Evolutionary conservation across 306 rosid species (phyloP).

Genomic region (Fragaria nilgerrensis): DNA sequence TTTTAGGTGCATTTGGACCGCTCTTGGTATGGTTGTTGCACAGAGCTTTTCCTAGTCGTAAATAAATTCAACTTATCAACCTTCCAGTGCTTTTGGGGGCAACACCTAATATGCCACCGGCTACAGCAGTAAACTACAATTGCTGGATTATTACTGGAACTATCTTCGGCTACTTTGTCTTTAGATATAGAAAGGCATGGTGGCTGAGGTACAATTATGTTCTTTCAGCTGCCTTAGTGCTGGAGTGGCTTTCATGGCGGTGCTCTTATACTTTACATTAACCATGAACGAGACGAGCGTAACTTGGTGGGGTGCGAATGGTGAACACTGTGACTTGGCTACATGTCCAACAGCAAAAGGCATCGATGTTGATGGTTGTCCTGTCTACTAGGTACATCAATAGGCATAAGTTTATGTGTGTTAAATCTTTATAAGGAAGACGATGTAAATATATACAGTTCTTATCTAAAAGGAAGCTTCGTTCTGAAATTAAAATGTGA

Average conservation of each 20-base stretch:
- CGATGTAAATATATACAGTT: no score
- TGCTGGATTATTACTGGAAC: slow-evolving; percentile 33
- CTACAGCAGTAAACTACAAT: slow-evolving; percentile 32
- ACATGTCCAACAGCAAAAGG: slow-evolving; percentile 66
- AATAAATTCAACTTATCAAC: slow-evolving; percentile 32
- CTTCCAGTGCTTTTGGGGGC: slow-evolving; percentile 38
- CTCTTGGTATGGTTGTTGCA: slow-evolving; percentile 30
- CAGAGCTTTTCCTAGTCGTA: slow-evolving; percentile 27
- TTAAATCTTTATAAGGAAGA: not conserved
- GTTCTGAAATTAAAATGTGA: no score
- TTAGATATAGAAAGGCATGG: slow-evolving; percentile 31
- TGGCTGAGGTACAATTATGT: slow-evolving; percentile 44
- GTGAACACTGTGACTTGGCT: slow-evolving; percentile 55
- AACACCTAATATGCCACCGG: slow-evolving; percentile 35
- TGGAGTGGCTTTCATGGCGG: slow-evolving; percentile 50
- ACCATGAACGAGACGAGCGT: slow-evolving; percentile 21
- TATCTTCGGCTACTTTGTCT: slow-evolving; percentile 33
- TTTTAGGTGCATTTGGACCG: slow-evolving; percentile 30
- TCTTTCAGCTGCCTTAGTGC: slow-evolving; percentile 41
- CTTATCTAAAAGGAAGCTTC: no score
- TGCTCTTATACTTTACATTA: slow-evolving; percentile 41
- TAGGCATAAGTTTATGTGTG: not conserved
- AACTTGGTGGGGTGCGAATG: slow-evolving; percentile 53
- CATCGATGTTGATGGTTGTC: slow-evolving; percentile 42
- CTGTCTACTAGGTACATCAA: slow-evolving; percentile 27